Conservation (phyloP, 805 yeast genomes). For the Kodamaea kakaduensis region DNA sequence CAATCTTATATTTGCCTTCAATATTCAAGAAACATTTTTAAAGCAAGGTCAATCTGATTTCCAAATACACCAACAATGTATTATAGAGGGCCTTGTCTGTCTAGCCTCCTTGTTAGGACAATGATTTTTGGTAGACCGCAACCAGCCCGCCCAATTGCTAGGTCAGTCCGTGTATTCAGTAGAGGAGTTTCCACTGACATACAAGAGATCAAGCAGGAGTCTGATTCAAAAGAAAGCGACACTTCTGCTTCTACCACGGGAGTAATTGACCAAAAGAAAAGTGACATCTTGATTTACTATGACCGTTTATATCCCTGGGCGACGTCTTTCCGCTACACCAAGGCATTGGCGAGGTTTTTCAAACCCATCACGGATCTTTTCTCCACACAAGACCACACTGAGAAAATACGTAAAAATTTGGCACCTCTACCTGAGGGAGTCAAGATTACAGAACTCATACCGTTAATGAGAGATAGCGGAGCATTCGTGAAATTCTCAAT, state of each 20-base stretch:
- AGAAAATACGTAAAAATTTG: conserved; percentile 16
- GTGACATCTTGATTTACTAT: conserved; percentile 34
- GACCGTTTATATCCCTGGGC: conserved; percentile 34
- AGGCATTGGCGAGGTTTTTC: conserved; percentile 19
- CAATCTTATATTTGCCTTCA: no score
- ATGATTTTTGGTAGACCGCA: no score
- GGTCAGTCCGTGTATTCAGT: no score
- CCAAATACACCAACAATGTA: no score
- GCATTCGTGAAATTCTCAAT: conserved; percentile 78
- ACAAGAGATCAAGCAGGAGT: conserved; percentile 29
- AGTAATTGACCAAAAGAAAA: conserved; percentile 31
- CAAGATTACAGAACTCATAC: conserved; percentile 56
- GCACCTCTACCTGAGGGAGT: conserved; percentile 30
- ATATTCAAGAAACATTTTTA: no score
- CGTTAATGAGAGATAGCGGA: conserved; percentile 85
- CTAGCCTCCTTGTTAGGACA: no score
- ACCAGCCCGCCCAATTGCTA: no score
- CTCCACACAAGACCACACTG: conserved; percentile 16
- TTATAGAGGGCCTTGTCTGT: no score
- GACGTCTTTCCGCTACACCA: conserved; percentile 21
- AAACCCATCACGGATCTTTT: conserved; percentile 14
- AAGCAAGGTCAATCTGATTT: no score
- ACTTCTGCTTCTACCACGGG: conserved; percentile 37
- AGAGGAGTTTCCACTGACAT: conserved; percentile 23
- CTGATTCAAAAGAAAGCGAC: conserved; percentile 26